phyloP scores from a whole-genome alignment of 1,284 basidiomycete genomes.

The Heterobasidion irregulare region DNA sequence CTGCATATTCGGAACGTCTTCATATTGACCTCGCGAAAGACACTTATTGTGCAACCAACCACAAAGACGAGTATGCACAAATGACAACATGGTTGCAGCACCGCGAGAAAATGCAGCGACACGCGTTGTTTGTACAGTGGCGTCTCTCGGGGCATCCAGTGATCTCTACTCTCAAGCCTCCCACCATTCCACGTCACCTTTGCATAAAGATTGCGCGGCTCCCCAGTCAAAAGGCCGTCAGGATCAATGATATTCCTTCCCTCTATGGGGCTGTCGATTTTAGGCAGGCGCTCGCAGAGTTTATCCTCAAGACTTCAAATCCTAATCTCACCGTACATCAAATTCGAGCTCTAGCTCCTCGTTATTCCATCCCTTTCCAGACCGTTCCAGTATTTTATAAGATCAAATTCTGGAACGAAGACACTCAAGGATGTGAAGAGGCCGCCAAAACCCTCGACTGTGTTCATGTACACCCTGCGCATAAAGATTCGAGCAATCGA shows the following conservation, averaged over 20 bases:
- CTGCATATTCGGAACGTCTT: too few species aligned
- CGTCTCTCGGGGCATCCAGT: background rate
- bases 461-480: slow-evolving; percentile 16
- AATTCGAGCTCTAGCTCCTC: background rate
- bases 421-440: slow-evolving; percentile 1
- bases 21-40: too few species aligned
- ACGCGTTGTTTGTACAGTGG: background rate
- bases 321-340: background rate
- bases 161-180: background rate
- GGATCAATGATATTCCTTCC: too few species aligned
- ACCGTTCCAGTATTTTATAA: slow-evolving; percentile 16
- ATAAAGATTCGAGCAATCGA: slow-evolving; percentile 5
- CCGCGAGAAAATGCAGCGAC: background rate
- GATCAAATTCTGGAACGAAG: slow-evolving; percentile 14
- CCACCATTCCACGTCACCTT: background rate
- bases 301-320: background rate
- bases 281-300: background rate
- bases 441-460: slow-evolving; percentile 10
- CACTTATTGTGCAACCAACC: slow-evolving; percentile 23
- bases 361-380: slow-evolving; percentile 8
- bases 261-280: too few species aligned
- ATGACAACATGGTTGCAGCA: slow-evolving; percentile 28
- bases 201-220: background rate
- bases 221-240: background rate
- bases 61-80: slow-evolving; percentile 23